A percentile compares a stretch with the other conserved stretches of the same genome.
phyloP scores from a whole-genome alignment of 306 rosid species.

The Albizia julibrissin region DNA sequence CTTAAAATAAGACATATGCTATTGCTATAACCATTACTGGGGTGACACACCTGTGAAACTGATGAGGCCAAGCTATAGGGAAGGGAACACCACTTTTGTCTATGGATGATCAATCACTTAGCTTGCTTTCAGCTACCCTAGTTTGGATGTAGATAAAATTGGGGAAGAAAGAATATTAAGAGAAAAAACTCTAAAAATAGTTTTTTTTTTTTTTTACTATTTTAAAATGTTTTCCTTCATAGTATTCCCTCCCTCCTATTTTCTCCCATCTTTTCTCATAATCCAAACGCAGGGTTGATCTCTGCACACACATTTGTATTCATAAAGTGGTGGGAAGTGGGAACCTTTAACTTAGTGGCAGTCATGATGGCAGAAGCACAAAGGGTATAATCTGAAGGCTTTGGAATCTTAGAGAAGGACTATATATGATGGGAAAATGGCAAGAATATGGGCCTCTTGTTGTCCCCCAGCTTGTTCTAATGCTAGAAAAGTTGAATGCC shows the following conservation, averaged over 20 bases:
- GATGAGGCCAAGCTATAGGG: background rate
- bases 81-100: background rate
- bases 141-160: too few relatives aligned
- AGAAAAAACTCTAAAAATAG: too few relatives aligned
- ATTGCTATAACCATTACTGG: background rate
- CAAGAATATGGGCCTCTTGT: background rate
- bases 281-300: too few relatives aligned
- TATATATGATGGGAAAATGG: background rate
- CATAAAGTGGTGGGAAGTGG: too few relatives aligned
- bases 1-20: too few relatives aligned
- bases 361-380: constrained; percentile 8
- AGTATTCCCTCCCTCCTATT: too few relatives aligned
- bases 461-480: background rate
- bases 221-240: too few relatives aligned
- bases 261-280: too few relatives aligned
- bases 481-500: constrained; percentile 2
- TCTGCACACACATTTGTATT: background rate
- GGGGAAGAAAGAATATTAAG: too few relatives aligned
- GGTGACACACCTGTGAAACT: background rate
- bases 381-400: background rate
- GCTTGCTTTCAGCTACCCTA: too few relatives aligned
- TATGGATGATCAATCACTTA: background rate
- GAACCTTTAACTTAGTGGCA: background rate
- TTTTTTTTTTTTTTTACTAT: too few relatives aligned
- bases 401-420: background rate